Base-by-base conservation (phyloP, 139 green algal species). In the Chlorella sp. region DNA sequence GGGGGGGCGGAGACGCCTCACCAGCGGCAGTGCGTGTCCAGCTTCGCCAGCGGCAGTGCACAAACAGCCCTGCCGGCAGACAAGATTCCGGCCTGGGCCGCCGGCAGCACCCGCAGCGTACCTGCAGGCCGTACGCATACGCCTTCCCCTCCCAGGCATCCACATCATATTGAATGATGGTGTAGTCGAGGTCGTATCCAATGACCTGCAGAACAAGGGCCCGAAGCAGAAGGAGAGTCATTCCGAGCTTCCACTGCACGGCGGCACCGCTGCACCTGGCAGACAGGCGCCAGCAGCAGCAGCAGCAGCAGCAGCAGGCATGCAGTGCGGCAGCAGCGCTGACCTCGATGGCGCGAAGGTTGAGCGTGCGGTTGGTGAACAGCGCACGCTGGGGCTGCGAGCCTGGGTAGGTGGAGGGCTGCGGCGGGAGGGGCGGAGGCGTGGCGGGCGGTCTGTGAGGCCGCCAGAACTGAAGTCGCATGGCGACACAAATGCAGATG, bases 91-190 rank as follows among this genome's bases (percentile, higher is more conserved):
- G n/a, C n/a, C n/a, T n/a, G n/a, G n/a, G n/a, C n/a, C n/a, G n/a
- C n/a, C n/a, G n/a, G n/a, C 26, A 30, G 62, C 9, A 13, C 12
- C 21, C 62, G 23, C 62, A 68, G 62, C 62, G 25, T 25, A 32
- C 62, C 62, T 68, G 62, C 20, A 44, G 78, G 34, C 78, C 78
- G 39, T 83, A 83, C 17, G 63, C 78, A 39, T 83, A 83, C n/a
- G 78, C 78, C 63, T 83, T 83, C 41, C 78, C 78, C 97, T 99
- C 96, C 96, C 96, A 99, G 0, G 90, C 92, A 36, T 98, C 92
- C 23, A 99, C 96, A 76, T 99, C 92, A 80, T 99, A 99, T 84
- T 99, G 94, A 26, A 99, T 93, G 2, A 98, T 88, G 20, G 96
- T 99, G 88, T 99, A 98, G 87, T 98, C 96, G 90, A 74, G 55